A percentile compares a stretch with the other conserved stretches of the same genome.
Evolutionary conservation across 2,329 filamentous ascomycete species (phyloP).

Genomic region (Coniochaeta sp.): DNA sequence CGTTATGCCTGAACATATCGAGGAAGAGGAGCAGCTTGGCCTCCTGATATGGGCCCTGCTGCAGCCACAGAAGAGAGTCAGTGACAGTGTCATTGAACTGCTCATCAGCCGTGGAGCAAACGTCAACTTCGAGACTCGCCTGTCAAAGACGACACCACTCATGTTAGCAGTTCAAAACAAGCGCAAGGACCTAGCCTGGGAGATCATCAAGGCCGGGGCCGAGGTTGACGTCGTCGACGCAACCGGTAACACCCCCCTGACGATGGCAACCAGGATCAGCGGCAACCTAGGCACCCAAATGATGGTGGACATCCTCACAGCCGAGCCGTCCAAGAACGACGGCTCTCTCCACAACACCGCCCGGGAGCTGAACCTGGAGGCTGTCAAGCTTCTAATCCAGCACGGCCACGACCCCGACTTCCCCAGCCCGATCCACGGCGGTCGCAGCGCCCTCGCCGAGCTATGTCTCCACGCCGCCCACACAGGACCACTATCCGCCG

Average conservation of each 20-base stretch:
- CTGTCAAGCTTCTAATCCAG: conserved; percentile 49
- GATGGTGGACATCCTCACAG: conserved; percentile 47
- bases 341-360: conserved; percentile 62
- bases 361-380: conserved; percentile 48
- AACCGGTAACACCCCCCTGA: conserved; percentile 50
- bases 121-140: conserved; percentile 45
- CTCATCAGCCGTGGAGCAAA: conserved; percentile 50
- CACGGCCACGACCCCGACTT: conserved; percentile 58
- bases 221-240: conserved; percentile 53
- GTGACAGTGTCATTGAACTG: conserved; percentile 48
- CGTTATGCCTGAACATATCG: conserved; percentile 37
- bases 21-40: conserved; percentile 48
- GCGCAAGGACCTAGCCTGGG: conserved; percentile 49
- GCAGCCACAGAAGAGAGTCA: conserved; percentile 57
- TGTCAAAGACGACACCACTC: conserved; percentile 49
- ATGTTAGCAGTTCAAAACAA: conserved; percentile 51
- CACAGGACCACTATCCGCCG: conserved; percentile 32
- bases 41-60: conserved; percentile 55
- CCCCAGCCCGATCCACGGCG: conserved; percentile 54
- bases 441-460: conserved; percentile 57
- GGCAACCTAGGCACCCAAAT: conserved; percentile 46
- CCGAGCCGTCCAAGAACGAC: conserved; percentile 53
- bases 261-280: conserved; percentile 49
- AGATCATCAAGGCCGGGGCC: conserved; percentile 49
- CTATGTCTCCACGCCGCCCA: conserved; percentile 51